These are phyloP conservation scores for Liriodendron chinense DNA, from an alignment of 164 flowering plant genomes.

Conservation along the genomic window DNA sequence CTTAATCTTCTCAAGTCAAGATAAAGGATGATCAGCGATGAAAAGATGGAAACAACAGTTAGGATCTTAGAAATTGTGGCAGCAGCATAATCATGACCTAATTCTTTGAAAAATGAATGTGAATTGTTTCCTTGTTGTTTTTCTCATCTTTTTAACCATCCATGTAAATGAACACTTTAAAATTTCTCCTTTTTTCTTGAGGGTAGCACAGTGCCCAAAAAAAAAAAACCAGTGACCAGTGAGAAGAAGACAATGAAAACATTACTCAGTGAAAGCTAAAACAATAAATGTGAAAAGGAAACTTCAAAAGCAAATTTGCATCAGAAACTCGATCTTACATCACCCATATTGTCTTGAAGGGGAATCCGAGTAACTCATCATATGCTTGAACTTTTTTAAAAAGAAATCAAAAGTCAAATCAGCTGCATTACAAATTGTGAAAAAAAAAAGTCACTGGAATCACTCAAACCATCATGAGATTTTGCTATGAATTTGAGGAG, in stretches of 20 bases:
- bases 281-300: background rate
- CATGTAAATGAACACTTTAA: background rate
- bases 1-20: conserved; percentile 5
- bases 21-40: background rate
- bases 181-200: background rate
- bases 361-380: conserved; percentile 85
- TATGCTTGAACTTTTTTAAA: conserved; percentile 24
- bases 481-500: background rate
- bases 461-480: conserved; percentile 1
- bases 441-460: background rate
- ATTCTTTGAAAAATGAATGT: no score
- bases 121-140: no score
- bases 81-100: no score
- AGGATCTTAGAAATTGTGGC: no score
- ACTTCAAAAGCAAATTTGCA: background rate
- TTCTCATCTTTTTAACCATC: background rate
- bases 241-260: background rate
- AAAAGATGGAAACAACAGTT: background rate
- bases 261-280: no score
- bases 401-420: no score
- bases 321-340: conserved; percentile 49
- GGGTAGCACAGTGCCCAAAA: background rate
- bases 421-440: no score
- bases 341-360: conserved; percentile 73
- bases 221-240: no score